Evolutionary conservation across 768 basidiomycete species (phyloP).

Genomic region (Mycena belliarum): DNA sequence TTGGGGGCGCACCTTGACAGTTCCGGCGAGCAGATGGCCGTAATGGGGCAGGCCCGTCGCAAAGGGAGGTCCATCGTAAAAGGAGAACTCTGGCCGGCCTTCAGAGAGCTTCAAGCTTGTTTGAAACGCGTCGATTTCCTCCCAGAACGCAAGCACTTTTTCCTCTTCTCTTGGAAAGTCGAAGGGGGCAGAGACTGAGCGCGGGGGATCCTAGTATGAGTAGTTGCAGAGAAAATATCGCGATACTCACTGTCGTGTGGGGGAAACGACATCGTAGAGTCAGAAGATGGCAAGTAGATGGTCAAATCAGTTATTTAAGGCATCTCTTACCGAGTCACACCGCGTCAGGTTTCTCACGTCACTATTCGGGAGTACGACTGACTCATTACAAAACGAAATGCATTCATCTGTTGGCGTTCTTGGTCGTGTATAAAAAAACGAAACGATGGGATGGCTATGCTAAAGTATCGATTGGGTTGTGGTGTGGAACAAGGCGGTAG

Average conservation of each 20-base stretch:
- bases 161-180: slow-evolving; percentile 88
- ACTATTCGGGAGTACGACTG: no score
- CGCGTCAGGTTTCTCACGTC: no score
- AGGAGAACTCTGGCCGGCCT: slow-evolving; percentile 87
- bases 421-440: slow-evolving; percentile 12
- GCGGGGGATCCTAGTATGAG: slow-evolving; percentile 11
- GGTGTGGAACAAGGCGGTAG: slow-evolving; percentile 5
- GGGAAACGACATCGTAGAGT: slow-evolving; percentile 66
- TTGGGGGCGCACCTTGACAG: slow-evolving; percentile 71
- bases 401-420: slow-evolving; percentile 7
- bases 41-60: slow-evolving; percentile 97
- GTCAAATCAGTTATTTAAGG: not conserved
- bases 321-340: not conserved
- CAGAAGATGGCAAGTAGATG: no score
- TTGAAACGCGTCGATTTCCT: slow-evolving; percentile 96
- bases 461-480: slow-evolving; percentile 16
- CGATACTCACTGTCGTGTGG: slow-evolving; percentile 66
- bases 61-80: slow-evolving; percentile 97
- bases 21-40: slow-evolving; percentile 90
- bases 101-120: slow-evolving; percentile 92
- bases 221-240: slow-evolving; percentile 7
- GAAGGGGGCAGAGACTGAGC: slow-evolving; percentile 70
- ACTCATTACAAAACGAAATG: not conserved
- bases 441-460: slow-evolving; percentile 10
- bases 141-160: slow-evolving; percentile 89